phyloP scores from a whole-genome alignment of 179 eudicot species.

The Vitellaria paradoxa region DNA sequence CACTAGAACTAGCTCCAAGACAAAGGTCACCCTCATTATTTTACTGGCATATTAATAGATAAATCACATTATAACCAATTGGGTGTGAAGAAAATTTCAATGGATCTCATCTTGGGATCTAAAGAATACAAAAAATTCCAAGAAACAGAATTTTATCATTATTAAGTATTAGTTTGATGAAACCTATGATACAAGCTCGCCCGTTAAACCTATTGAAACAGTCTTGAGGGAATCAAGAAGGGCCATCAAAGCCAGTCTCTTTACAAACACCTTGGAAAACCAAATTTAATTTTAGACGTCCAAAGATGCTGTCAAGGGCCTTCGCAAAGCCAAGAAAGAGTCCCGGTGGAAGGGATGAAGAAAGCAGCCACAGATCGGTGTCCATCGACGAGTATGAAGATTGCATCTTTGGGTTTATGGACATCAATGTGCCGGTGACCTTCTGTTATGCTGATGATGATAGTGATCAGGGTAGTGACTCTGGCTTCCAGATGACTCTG shows the following conservation, averaged over 20 bases:
- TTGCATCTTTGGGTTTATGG: slow-evolving; percentile 32
- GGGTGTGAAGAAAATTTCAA: neutral
- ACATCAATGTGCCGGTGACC: slow-evolving; percentile 25
- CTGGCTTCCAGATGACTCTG: slow-evolving; percentile 20
- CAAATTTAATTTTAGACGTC: no score
- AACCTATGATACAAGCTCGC: neutral
- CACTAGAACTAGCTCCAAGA: neutral
- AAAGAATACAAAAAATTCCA: neutral
- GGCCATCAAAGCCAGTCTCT: neutral
- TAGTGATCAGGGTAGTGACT: neutral
- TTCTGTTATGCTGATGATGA: slow-evolving; percentile 1
- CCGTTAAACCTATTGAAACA: slow-evolving; percentile 2
- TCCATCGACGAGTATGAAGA: slow-evolving; percentile 35
- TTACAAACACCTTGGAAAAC: neutral
- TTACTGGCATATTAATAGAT: neutral
- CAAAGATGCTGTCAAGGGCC: slow-evolving; percentile 35
- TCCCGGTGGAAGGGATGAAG: slow-evolving; percentile 11
- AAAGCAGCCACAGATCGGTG: slow-evolving; percentile 24
- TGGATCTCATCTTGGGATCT: neutral
- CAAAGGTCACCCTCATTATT: neutral
- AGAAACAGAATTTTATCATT: neutral
- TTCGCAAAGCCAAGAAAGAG: slow-evolving; percentile 25
- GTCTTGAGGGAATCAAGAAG: neutral
- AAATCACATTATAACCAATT: neutral
- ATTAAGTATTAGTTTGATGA: neutral